phyloP scores from a whole-genome alignment of 1,284 basidiomycete genomes.

The Ceratobasidium sp. region DNA sequence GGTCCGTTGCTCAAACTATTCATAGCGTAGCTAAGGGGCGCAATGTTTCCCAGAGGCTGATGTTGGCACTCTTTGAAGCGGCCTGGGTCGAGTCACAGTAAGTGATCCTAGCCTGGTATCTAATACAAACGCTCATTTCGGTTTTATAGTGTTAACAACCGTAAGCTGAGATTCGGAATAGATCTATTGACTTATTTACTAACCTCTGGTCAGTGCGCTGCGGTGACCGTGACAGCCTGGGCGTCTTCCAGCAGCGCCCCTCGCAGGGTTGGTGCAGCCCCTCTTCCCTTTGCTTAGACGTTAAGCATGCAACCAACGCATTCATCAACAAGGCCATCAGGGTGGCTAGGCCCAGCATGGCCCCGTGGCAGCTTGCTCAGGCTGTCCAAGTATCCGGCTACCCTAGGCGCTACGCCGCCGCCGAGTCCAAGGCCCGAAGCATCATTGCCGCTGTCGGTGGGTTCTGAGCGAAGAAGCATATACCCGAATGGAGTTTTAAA shows the following conservation, averaged over 20 bases:
- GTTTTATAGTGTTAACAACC: slow-evolving; percentile 23
- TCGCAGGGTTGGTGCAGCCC: slow-evolving; percentile 32
- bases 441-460: slow-evolving; percentile 27
- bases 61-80: slow-evolving; percentile 25
- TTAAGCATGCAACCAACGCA: slow-evolving; percentile 37
- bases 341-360: slow-evolving; percentile 28
- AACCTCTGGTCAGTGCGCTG: slow-evolving; percentile 16
- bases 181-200: not conserved
- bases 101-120: not conserved
- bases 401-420: slow-evolving; percentile 28
- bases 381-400: slow-evolving; percentile 36
- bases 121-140: not conserved
- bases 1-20: slow-evolving; percentile 17
- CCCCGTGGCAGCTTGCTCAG: slow-evolving; percentile 34
- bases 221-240: slow-evolving; percentile 40
- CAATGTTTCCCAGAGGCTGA: slow-evolving; percentile 21
- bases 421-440: slow-evolving; percentile 35
- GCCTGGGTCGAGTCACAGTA: slow-evolving; percentile 38
- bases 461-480: not conserved
- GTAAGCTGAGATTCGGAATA: not conserved
- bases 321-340: slow-evolving; percentile 38
- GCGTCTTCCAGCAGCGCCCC: slow-evolving; percentile 41
- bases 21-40: slow-evolving; percentile 26
- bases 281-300: slow-evolving; percentile 24
- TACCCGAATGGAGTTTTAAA: too few relatives aligned